Percentiles rank a stretch among this genome's conserved stretches.
phyloP scores from a whole-genome alignment of 2,329 filamentous ascomycete genomes.

The Hirsutella thompsonii region DNA sequence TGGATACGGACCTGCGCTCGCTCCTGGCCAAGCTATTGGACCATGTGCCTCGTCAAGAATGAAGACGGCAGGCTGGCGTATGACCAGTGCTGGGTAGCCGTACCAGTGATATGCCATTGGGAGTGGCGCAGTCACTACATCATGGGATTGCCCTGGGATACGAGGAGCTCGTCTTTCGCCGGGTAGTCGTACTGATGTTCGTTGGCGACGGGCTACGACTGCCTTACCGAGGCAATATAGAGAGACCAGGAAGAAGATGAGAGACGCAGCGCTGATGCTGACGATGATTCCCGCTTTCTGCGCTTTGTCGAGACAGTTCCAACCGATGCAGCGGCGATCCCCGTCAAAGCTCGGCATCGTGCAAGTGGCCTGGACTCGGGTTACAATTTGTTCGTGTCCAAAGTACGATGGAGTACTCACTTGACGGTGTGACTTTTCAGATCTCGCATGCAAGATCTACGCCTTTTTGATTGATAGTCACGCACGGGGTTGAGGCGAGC shows the following conservation, averaged over 20 bases:
- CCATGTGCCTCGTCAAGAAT: neutral
- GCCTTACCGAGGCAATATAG: constrained; percentile 21
- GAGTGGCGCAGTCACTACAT: constrained; percentile 1
- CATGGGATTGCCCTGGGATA: neutral
- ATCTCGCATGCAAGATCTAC: too few relatives aligned
- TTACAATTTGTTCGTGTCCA: too few relatives aligned
- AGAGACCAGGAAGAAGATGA: constrained; percentile 16
- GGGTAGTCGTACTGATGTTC: constrained; percentile 3
- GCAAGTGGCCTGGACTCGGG: neutral
- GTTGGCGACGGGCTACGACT: constrained; percentile 2
- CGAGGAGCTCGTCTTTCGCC: constrained; percentile 4
- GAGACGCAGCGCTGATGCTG: constrained; percentile 16
- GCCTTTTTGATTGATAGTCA: too few relatives aligned
- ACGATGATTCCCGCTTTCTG: constrained; percentile 27
- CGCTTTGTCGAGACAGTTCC: constrained; percentile 23
- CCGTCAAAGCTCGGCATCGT: neutral
- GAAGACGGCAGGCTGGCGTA: constrained; percentile 3
- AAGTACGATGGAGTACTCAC: too few relatives aligned
- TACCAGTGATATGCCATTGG: constrained; percentile 1
- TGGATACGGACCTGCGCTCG: neutral
- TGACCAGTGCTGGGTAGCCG: neutral
- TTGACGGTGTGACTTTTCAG: too few relatives aligned
- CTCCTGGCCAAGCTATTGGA: neutral
- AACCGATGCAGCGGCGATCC: constrained; percentile 16
- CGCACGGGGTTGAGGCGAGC: too few relatives aligned